A percentile compares a stretch with the other conserved stretches of the same genome.
These are phyloP conservation scores for Atalantia buxifolia DNA, from an alignment of 345 rosid genomes.

Conservation along the genomic window DNA sequence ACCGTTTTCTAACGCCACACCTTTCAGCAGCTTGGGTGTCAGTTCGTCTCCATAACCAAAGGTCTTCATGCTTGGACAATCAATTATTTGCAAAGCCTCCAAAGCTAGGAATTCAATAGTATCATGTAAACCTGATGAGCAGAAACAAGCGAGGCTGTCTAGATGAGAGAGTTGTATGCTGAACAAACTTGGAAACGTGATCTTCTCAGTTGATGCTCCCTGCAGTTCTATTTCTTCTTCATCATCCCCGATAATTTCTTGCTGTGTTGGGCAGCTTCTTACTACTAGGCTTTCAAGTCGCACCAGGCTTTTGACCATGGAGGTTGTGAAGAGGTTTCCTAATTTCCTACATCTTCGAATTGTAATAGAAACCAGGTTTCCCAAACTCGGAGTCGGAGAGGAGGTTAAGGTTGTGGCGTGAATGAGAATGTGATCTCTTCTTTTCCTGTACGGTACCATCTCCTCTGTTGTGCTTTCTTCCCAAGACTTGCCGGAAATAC, in stretches of 20 bases:
- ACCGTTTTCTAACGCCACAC: rapidly evolving
- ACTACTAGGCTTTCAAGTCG: neutral
- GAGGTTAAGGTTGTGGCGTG: no score
- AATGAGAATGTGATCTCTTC: neutral
- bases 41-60: neutral
- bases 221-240: neutral
- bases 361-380: neutral
- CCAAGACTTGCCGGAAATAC: neutral
- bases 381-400: neutral
- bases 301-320: neutral
- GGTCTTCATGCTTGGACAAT: neutral
- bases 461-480: neutral
- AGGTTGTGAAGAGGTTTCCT: neutral
- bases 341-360: rapidly evolving
- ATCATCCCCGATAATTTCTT: neutral
- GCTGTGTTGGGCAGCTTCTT: neutral
- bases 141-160: neutral
- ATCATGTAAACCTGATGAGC: neutral
- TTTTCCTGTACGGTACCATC: neutral
- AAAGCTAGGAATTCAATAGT: neutral
- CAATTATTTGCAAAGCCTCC: neutral
- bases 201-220: neutral
- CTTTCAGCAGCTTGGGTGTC: neutral
- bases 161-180: rapidly evolving
- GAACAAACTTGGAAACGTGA: neutral